Conservation (phyloP, 768 basidiomycete genomes). For the Astraeus odoratus region DNA sequence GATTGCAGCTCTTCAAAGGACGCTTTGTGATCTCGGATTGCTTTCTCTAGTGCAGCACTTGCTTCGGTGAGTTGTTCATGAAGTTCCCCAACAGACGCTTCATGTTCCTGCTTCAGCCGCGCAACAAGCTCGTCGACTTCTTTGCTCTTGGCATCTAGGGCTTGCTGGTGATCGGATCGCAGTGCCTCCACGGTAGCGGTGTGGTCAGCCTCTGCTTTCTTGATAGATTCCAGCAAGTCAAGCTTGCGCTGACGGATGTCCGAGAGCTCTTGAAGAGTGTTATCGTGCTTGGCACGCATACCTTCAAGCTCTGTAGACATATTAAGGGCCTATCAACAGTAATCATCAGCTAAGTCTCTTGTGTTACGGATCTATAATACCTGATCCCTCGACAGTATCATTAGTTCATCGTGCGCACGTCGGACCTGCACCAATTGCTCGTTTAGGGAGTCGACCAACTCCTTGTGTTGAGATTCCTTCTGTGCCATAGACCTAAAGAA, state of each 20-base stretch:
- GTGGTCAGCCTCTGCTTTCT: conserved; percentile 46
- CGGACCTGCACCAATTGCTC: conserved; percentile 60
- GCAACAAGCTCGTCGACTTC: conserved; percentile 38
- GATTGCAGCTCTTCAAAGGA: conserved; percentile 50
- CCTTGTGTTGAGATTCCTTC: conserved; percentile 88
- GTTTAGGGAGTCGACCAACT: conserved; percentile 68
- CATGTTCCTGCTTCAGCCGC: conserved; percentile 46
- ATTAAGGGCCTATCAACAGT: conserved; percentile 54
- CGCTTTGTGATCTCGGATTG: conserved; percentile 52
- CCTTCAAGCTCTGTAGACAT: conserved; percentile 84
- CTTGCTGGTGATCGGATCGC: conserved; percentile 37
- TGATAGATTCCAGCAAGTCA: conserved; percentile 43
- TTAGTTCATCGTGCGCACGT: conserved; percentile 77
- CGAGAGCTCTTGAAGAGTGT: conserved; percentile 46
- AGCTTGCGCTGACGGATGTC: conserved; percentile 51
- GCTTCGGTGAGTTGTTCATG: conserved; percentile 40
- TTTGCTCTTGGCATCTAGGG: conserved; percentile 33
- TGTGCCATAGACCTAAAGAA: conserved; percentile 84
- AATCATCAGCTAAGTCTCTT: not conserved
- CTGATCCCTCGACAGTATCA: conserved; percentile 78
- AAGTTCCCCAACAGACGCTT: conserved; percentile 30
- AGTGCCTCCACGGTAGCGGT: conserved; percentile 42
- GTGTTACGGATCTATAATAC: conserved; percentile 35
- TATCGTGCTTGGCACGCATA: conserved; percentile 54
- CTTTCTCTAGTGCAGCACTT: conserved; percentile 36